phyloP scores from a whole-genome alignment of 2,329 filamentous ascomycete species.

The Metarhizium anisopliae region DNA sequence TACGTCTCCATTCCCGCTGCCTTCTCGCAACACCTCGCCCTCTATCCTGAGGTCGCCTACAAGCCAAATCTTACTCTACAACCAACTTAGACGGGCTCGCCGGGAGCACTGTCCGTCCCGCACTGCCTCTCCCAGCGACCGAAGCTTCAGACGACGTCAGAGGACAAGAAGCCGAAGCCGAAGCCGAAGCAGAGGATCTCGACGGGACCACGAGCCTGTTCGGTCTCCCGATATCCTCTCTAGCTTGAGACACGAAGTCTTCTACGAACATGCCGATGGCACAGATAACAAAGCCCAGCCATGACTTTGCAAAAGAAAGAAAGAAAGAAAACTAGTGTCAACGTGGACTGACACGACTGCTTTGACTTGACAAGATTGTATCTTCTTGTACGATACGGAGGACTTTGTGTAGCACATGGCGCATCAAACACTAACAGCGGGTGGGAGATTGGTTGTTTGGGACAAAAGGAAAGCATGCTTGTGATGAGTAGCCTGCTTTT shows the following conservation, averaged over 20 bases:
- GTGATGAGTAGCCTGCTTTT: neutral
- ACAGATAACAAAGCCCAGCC: neutral
- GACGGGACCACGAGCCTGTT: slow-evolving; percentile 19
- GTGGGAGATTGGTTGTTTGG: neutral
- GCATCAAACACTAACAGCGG: neutral
- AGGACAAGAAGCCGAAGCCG: slow-evolving; percentile 30
- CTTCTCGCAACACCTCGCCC: slow-evolving; percentile 25
- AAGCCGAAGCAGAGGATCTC: slow-evolving; percentile 27
- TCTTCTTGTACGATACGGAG: slow-evolving; percentile 1
- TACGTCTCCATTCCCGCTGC: slow-evolving; percentile 23
- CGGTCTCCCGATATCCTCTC: slow-evolving; percentile 21
- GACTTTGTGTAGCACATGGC: neutral
- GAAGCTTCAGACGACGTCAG: slow-evolving; percentile 25
- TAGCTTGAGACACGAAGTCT: slow-evolving; percentile 25
- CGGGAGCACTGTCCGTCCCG: slow-evolving; percentile 36
- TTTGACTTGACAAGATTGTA: neutral
- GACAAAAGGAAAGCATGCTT: neutral
- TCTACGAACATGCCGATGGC: slow-evolving; percentile 12
- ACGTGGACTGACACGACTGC: neutral
- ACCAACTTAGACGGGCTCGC: slow-evolving; percentile 29
- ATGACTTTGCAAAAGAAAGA: neutral
- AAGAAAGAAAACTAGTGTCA: neutral
- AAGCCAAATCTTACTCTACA: slow-evolving; percentile 31
- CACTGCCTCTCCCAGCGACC: slow-evolving; percentile 24
- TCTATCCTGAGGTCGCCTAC: slow-evolving; percentile 27